A percentile compares a stretch with the other conserved stretches of the same genome.
phyloP scores from a whole-genome alignment of 768 basidiomycete genomes.

The Coprinellus micaceus region DNA sequence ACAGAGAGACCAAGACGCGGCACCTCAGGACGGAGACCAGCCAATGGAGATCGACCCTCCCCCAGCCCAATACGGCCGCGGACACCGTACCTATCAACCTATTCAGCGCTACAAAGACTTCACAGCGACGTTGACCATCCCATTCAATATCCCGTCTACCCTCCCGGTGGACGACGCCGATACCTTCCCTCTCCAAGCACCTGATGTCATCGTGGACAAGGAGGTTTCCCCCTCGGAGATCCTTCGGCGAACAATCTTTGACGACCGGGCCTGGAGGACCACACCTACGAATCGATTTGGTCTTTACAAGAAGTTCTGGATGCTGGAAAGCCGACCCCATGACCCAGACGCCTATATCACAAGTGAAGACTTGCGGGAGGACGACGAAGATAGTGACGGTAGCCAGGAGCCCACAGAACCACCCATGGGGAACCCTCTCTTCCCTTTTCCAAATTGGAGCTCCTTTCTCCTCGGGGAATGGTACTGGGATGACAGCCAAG shows the following conservation, averaged over 20 bases:
- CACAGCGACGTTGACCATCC: too few species aligned
- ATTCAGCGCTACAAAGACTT: too few species aligned
- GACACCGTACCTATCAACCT: too few species aligned
- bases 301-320: not conserved
- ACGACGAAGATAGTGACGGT: not conserved
- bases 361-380: too few species aligned
- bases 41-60: too few species aligned
- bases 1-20: too few species aligned
- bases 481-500: not conserved
- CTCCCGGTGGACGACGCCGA: too few species aligned
- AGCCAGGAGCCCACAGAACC: not conserved
- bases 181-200: not conserved
- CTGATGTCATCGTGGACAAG: not conserved
- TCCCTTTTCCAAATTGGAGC: conserved; percentile 3
- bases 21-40: too few species aligned
- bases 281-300: not conserved
- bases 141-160: too few species aligned
- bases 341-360: not conserved
- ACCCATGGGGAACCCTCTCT: too few species aligned
- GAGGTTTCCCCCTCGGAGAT: not conserved
- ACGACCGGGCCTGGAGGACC: not conserved
- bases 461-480: not conserved
- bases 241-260: not conserved
- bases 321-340: not conserved
- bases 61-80: too few species aligned